These are phyloP conservation scores for Suillus ampliporus DNA, from an alignment of 768 basidiomycete genomes.

Conservation along the genomic window DNA sequence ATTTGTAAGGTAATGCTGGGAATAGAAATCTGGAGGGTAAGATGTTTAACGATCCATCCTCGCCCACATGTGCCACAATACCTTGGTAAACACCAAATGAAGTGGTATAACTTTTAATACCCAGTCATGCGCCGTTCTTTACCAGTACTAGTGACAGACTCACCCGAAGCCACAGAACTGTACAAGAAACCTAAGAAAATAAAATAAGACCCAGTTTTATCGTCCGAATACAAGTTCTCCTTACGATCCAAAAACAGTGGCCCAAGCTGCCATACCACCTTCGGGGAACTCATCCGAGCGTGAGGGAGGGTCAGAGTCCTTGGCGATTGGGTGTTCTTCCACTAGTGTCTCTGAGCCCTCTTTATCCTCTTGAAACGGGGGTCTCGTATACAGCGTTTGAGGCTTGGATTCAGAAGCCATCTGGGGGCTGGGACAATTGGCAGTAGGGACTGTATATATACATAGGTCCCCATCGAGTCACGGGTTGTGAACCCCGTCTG, in stretches of 20 bases:
- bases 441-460: background rate
- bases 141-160: background rate
- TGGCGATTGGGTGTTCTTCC: background rate
- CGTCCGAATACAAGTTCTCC: background rate
- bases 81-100: conserved; percentile 51
- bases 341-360: background rate
- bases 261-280: conserved; percentile 34
- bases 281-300: conserved; percentile 28
- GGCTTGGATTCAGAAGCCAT: background rate
- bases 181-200: conserved; percentile 31
- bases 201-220: background rate
- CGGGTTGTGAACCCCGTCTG: background rate
- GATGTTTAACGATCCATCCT: background rate
- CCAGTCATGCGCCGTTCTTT: background rate
- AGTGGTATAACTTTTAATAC: conserved; percentile 33
- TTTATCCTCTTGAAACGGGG: background rate
- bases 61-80: background rate
- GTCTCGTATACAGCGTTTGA: background rate
- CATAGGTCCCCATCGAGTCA: background rate
- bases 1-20: conserved; percentile 39
- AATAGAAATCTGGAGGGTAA: conserved; percentile 42
- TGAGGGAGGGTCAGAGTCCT: background rate
- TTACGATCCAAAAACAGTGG: conserved; percentile 29
- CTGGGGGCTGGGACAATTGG: background rate
- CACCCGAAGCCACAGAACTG: conserved; percentile 42